Evolutionary conservation across 805 yeast genomes (phyloP), one percentile per base, ranked within the genome.

Genomic region (Lachancea sp.): DNA sequence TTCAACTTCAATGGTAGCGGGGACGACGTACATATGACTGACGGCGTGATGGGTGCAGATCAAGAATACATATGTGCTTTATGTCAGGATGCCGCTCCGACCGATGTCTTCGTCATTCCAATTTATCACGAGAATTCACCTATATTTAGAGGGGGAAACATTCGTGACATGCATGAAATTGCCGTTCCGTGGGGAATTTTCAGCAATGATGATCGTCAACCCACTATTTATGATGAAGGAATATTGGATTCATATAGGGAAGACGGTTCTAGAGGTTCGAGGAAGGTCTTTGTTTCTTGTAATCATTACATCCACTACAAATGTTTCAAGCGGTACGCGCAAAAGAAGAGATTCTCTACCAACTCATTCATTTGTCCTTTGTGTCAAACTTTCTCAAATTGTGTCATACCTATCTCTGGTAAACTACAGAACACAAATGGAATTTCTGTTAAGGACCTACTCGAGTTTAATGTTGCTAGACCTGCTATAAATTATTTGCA

Each of bases 261-360:
- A 11, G 45, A 42, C 18, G 49, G 55, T 20, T 21, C 23, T 13
- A 26, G 38, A 12, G 51, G 53, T 8, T 41, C 45, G n/a, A 48
- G 55, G 29, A 55, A 54, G 41, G 64, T 83, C 0, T 69, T 84
- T 11, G 78, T 77, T 42, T 86, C 96, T 26, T 92, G 99, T 65
- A 94, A 96, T 13, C 99, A 92, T 62, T 86, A 90, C 7, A 81
- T 92, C 77, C 99, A 92, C 59, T 78, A 72, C 49, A 69, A 71
- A 15, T 92, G 99, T 60, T 85, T 82, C 58, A 60, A 71, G 42
- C 78, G 80, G 40, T 80, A 76, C 55, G 60, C 78, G 75, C 46
- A 78, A 82, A 29, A 69, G 83, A 59, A 83, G 77, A 45, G 69
- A 47, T 58, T 68, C 3, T 72, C 73, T 8, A 74, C 74, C 20